phyloP scores from a whole-genome alignment of 768 basidiomycete species.

The Rhodocollybia butyracea region DNA sequence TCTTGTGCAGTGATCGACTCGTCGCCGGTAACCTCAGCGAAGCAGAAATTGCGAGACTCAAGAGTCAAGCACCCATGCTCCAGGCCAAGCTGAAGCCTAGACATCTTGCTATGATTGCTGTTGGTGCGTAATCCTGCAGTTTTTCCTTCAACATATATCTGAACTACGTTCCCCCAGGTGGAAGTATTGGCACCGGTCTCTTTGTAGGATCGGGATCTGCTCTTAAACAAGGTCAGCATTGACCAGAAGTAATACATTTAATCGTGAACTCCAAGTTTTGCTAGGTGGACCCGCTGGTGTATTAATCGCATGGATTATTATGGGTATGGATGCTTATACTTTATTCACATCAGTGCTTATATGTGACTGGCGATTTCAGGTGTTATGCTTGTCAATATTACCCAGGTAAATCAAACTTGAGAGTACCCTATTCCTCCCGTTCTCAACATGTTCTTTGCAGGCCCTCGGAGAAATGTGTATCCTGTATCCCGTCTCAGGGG shows the following conservation, averaged over 20 bases:
- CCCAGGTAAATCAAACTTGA: constrained; percentile 27
- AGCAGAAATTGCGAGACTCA: constrained; percentile 30
- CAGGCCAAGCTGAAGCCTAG: constrained; percentile 48
- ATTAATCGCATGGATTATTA: constrained; percentile 42
- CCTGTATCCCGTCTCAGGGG: constrained; percentile 45
- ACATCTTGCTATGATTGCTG: constrained; percentile 46
- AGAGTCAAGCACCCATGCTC: constrained; percentile 41
- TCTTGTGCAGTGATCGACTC: constrained; percentile 20
- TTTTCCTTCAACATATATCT: neutral
- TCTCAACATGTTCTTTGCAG: constrained; percentile 15
- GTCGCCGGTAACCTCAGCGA: constrained; percentile 32
- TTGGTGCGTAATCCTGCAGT: constrained; percentile 29
- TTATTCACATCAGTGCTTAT: too few species aligned
- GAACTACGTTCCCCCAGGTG: constrained; percentile 10
- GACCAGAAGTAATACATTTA: too few species aligned
- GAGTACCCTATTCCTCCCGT: neutral
- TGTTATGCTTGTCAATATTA: constrained; percentile 46
- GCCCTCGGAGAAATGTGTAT: constrained; percentile 50
- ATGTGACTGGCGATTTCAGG: too few species aligned
- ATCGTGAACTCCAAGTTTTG: too few species aligned
- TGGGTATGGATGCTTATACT: too few species aligned
- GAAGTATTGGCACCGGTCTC: constrained; percentile 47
- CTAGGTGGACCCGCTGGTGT: constrained; percentile 42
- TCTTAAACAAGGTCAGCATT: too few species aligned
- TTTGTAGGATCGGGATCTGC: constrained; percentile 45